Base-by-base conservation (phyloP, 2,329 filamentous ascomycete genomes). In the Elsinoe necatrix region DNA sequence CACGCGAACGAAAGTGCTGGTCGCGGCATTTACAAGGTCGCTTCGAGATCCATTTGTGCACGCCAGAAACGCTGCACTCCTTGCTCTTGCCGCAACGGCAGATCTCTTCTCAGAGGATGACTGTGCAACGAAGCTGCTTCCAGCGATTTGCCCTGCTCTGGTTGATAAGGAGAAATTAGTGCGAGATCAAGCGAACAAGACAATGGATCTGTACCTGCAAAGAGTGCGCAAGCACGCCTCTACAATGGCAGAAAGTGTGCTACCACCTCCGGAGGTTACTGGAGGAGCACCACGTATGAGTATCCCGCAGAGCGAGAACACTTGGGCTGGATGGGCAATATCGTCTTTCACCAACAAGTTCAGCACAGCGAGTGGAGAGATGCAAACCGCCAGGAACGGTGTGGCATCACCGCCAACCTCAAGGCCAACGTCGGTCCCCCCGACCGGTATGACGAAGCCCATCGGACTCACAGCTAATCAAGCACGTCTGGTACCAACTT, bases 291-390 rank as follows among this genome's bases (percentile, higher is more conserved):
- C 88, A 1, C 82, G 89, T 31, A 93, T 95, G 78, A 84, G 85
- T 60, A 93, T 87, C 1, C 85, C 89, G 1, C 86, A 89, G 59
- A 81, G 79, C 37, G 79, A 85, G 39, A 69, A 79, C 20, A 83
- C 84, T 2, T 97, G 93, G 93, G 83, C 93, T 1, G 93, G 93
- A 11, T 98, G 93, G 93, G 93, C 93, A 1, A 96, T 98, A 56
- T 97, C 93, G 0, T 96, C 90, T 1, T 98, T 98, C 68, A 97
- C 93, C 1, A 97, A 97, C 72, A 96, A 95, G 66, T 70, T 97
- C 11, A 85, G 89, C 1, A 74, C 87, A 0, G 90, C 89, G 0
- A 86, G 86, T 7, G 93, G 93, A 16, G 87, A 96, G 57, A 98
- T 98, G 61, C 79, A 92, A 66, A 74, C 82, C 11, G 68, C 78